Evolutionary conservation across 106 monocot species (phyloP), one percentile per base, ranked within the genome.

Genomic region (Ottelia alismoides): DNA sequence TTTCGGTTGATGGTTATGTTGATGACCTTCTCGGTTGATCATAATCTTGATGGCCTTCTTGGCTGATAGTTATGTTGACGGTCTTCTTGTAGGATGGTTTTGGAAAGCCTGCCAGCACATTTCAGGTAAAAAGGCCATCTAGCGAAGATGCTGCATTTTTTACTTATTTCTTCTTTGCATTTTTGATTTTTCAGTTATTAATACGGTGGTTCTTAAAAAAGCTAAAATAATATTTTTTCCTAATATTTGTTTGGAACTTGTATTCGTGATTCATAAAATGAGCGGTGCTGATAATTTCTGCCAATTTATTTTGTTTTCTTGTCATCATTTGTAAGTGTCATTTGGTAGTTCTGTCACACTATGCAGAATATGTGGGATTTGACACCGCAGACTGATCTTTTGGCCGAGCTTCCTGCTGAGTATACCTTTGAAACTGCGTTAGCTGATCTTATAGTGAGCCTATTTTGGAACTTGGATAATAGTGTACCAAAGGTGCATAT

Each of bases 361-460:
- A 20, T 73, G 2, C 60, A 73, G 73, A 60, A 73, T 49, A 73
- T 73, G 73, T 73, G 73, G 73, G 73, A 65, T 66, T 61, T 73
- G 47, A 73, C 66, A 35, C 73, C 73, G 11, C 28, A 61, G 23
- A 73, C 66, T 35, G 73, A 67, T 2, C 53, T 73, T 31, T 53
- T 73, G 21, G 29, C 57, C 32, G 73, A 73, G 55, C 66, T 73
- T 30, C 73, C 73, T 12, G 60, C 73, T n/a, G 73, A 66, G 23
- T 73, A 73, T 56, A 73, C 66, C 5, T 66, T 66, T 49, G 73
- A 73, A 52, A 60, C 60, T 20, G 73, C 73, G 17, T 61, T 73
- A 19, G 73, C 57, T 66, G 73, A 73, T 32, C 57, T 73, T 22
- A 67, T 67, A 53, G 73, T 73, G 24, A 31, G 65, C n/a, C n/a